Evolutionary conservation across 331 rosid genomes (phyloP), one percentile per base, ranked within the genome.

Genomic region (Stylosanthes scabra): DNA sequence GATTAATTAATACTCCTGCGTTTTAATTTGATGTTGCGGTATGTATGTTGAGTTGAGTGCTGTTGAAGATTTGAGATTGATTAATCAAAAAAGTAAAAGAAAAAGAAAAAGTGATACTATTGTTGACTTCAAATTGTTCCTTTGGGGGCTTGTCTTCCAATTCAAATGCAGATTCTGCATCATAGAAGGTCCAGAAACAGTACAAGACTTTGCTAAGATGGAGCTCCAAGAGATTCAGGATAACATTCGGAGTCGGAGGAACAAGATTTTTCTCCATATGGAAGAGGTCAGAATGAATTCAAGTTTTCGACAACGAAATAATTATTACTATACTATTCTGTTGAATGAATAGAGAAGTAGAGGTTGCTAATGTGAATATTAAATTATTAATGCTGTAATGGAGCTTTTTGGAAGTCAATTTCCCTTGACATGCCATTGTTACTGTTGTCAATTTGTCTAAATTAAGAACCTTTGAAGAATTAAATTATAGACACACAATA

Each of bases 101-200:
- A 1, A 20, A 11, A 65, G 7, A 34, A 0, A 12, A 39, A 61
- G 6, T 59, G n/a, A 12, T 12, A 39, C 39, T 11, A 11, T 40
- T 42, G 7, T 39, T 42, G 5, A 57, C 12, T 41, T 45, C 13
- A 61, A 54, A 57, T 7, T 20, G 16, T 13, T 58, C 8, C 11
- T 40, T 5, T 13, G 5, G 8, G 56, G 16, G 7, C 15, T 47
- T 16, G 12, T 72, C 11, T 42, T 73, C 16, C 27, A n/a, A n/a
- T 51, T 25, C 57, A 2, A 12, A 13, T 40, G 72, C 82, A 94
- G 96, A 52, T 94, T 94, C 57, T 94, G 99, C 78, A 88, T 94
- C 69, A 94, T 94, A 57, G 99, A 94, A 83, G 97, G 97, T 13
- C 99, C 99, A 0, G 99, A 91, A 83, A 87, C 97, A 3, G 99